Conservation (phyloP, 768 basidiomycete species). For the Infundibulicybe gibba region DNA sequence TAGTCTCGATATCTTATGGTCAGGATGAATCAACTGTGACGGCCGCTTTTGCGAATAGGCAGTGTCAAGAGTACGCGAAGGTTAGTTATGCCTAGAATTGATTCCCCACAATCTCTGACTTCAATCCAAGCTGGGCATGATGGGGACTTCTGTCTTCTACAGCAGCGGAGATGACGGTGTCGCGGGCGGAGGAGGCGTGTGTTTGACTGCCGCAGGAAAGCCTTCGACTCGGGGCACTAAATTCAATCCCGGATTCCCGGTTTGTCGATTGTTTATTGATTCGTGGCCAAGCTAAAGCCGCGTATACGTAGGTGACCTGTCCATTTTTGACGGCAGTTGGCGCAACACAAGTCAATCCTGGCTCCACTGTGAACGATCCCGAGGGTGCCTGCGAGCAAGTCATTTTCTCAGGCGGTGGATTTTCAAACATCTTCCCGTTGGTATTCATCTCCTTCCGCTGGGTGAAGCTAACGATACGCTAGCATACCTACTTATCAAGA, state of each 20-base stretch:
- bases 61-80: slow-evolving; percentile 45
- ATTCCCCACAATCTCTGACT: neutral
- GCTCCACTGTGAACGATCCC: slow-evolving; percentile 37
- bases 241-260: slow-evolving; percentile 23
- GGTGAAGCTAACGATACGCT: slow-evolving; percentile 3
- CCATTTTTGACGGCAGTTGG: slow-evolving; percentile 51
- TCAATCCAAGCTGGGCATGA: slow-evolving; percentile 41
- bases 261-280: slow-evolving; percentile 1
- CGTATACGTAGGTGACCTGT: slow-evolving; percentile 29
- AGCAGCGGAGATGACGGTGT: slow-evolving; percentile 47
- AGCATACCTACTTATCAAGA: slow-evolving; percentile 44
- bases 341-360: slow-evolving; percentile 43
- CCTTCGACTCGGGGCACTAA: slow-evolving; percentile 17
- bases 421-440: slow-evolving; percentile 39
- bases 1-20: slow-evolving; percentile 39
- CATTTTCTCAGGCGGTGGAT: slow-evolving; percentile 51
- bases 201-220: neutral
- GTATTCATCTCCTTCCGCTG: slow-evolving; percentile 2
- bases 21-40: slow-evolving; percentile 40
- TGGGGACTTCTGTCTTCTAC: slow-evolving; percentile 58
- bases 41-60: slow-evolving; percentile 35
- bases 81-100: slow-evolving; percentile 4
- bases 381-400: slow-evolving; percentile 43
- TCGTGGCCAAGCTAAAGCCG: neutral
- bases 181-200: slow-evolving; percentile 2